Evolutionary conservation across 2,329 filamentous ascomycete species (phyloP).

Genomic region (Penicillium sp.): DNA sequence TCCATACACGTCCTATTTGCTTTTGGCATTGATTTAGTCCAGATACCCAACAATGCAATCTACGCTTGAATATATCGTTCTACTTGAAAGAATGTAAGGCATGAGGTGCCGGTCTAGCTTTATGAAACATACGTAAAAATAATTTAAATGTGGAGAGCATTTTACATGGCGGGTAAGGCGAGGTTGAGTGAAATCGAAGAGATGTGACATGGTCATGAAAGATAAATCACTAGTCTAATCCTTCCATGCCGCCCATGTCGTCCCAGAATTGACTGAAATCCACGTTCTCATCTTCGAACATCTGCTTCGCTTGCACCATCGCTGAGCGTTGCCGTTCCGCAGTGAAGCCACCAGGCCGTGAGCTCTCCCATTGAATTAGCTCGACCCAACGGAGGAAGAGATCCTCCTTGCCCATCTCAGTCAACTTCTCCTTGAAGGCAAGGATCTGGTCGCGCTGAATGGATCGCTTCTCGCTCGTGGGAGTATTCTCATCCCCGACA

Average conservation of each 20-base stretch:
- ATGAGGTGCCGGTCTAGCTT: no score
- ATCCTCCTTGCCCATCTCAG: slow-evolving; percentile 75
- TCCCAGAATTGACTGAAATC: slow-evolving; percentile 79
- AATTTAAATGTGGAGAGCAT: neutral
- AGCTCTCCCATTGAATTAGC: slow-evolving; percentile 83
- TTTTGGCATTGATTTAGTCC: slow-evolving; percentile 9
- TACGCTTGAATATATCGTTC: neutral
- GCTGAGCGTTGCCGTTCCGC: slow-evolving; percentile 68
- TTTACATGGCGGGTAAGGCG: neutral
- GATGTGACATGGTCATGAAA: neutral
- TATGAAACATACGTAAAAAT: neutral
- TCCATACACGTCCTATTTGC: neutral
- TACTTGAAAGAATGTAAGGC: neutral
- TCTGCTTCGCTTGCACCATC: slow-evolving; percentile 68
- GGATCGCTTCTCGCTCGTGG: slow-evolving; percentile 39
- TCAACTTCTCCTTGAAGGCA: slow-evolving; percentile 73
- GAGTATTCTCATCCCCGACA: slow-evolving; percentile 57
- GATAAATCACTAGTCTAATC: slow-evolving; percentile 1
- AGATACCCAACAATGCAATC: slow-evolving; percentile 23
- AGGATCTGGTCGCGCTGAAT: slow-evolving; percentile 65
- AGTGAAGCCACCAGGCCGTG: slow-evolving; percentile 74
- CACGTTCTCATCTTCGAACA: slow-evolving; percentile 73
- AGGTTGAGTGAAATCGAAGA: neutral
- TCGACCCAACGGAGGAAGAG: slow-evolving; percentile 93
- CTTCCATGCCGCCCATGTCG: slow-evolving; percentile 61